These are phyloP conservation scores for Aspergillus bridgeri DNA, from an alignment of 495 filamentous ascomycete species.

Conservation along the genomic window DNA sequence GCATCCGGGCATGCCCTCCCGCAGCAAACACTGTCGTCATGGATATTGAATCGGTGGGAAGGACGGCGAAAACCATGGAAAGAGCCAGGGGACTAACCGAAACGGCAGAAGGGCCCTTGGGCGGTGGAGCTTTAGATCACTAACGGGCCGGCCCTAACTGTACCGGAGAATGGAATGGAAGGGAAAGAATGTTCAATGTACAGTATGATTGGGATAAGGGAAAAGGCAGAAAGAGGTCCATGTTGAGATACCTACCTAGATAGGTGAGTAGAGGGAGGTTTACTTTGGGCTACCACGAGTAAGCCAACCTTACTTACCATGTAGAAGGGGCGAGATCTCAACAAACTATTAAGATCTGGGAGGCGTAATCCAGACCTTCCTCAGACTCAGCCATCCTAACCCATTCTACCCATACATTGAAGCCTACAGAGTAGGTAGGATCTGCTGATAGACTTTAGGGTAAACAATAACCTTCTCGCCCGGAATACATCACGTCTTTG, in stretches of 20 bases:
- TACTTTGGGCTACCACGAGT: background rate
- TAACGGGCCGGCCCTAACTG: slow-evolving; percentile 25
- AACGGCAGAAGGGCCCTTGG: slow-evolving; percentile 11
- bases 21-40: slow-evolving; percentile 18
- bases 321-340: background rate
- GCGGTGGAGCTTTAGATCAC: slow-evolving; percentile 20
- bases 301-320: too few species aligned
- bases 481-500: slow-evolving; percentile 16
- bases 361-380: background rate
- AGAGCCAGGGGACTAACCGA: slow-evolving; percentile 7
- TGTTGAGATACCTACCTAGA: background rate
- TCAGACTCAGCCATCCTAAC: background rate
- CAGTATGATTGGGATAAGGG: background rate
- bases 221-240: background rate
- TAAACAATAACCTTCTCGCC: background rate
- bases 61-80: slow-evolving; percentile 3
- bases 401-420: background rate
- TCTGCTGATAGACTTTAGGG: background rate
- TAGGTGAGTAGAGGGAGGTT: too few species aligned
- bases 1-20: slow-evolving; percentile 12
- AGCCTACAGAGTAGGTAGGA: too few species aligned
- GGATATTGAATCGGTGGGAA: slow-evolving; percentile 9
- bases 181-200: background rate
- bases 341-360: background rate
- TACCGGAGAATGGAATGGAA: slow-evolving; percentile 16